These are phyloP conservation scores for Bimuria novae-zelandiae DNA, from an alignment of 2,329 filamentous ascomycete genomes.

Conservation along the genomic window DNA sequence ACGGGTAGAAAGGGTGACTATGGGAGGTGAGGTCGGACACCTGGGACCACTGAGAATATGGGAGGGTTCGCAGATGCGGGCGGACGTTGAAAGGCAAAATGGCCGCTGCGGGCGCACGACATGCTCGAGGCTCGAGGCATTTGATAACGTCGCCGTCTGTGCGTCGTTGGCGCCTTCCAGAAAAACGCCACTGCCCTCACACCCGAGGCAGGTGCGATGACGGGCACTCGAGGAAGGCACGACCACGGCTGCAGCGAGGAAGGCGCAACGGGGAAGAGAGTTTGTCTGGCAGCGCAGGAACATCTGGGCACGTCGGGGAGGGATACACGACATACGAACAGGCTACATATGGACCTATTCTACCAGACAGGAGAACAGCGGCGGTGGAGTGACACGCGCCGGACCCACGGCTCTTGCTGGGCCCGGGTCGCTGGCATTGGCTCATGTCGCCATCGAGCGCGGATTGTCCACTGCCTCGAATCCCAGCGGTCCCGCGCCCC, in stretches of 20 bases:
- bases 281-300: too few species aligned
- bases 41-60: not conserved
- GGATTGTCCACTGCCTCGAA: too few species aligned
- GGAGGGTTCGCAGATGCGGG: not conserved
- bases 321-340: too few species aligned
- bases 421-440: conserved; percentile 15
- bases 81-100: conserved; percentile 2
- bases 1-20: not conserved
- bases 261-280: not conserved
- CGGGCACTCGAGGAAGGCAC: not conserved
- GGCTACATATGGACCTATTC: too few species aligned
- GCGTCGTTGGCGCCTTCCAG: conserved; percentile 6
- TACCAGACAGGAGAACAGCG: not conserved
- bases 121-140: not conserved
- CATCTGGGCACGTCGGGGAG: too few species aligned
- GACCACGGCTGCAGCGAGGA: not conserved
- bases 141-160: conserved; percentile 9
- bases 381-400: conserved; percentile 3
- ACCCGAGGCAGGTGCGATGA: conserved; percentile 6
- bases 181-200: conserved; percentile 14
- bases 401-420: not conserved
- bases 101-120: not conserved
- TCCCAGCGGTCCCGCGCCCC: not conserved
- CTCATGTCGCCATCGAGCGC: conserved; percentile 15
- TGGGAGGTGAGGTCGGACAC: not conserved